phyloP scores from a whole-genome alignment of 495 filamentous ascomycete genomes.

The Tuber indicum region DNA sequence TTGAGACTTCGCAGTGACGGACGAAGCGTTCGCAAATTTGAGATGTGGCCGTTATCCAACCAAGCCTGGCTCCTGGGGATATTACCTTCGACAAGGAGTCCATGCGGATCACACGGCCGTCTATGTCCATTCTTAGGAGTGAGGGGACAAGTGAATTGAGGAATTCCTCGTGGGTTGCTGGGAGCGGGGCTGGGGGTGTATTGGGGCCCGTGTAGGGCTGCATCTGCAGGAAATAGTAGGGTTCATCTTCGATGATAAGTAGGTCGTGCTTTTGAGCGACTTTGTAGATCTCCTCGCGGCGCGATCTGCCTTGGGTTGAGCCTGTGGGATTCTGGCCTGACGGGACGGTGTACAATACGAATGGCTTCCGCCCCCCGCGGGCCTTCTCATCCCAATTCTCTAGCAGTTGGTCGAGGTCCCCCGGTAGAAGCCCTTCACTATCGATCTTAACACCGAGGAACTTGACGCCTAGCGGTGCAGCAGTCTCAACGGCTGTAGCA shows the following conservation, averaged over 20 bases:
- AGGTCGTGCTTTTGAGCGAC: slow-evolving; percentile 76
- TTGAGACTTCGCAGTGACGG: slow-evolving; percentile 68
- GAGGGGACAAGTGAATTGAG: slow-evolving; percentile 52
- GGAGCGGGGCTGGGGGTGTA: slow-evolving; percentile 44
- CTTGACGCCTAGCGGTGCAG: slow-evolving; percentile 65
- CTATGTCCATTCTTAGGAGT: slow-evolving; percentile 60
- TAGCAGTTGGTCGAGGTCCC: slow-evolving; percentile 59
- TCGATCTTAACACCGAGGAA: slow-evolving; percentile 73
- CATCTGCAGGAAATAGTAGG: slow-evolving; percentile 98
- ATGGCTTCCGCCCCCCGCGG: slow-evolving; percentile 61
- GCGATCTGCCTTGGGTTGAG: slow-evolving; percentile 61
- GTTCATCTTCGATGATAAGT: slow-evolving; percentile 88
- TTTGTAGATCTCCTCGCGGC: slow-evolving; percentile 65
- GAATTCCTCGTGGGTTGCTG: slow-evolving; percentile 45
- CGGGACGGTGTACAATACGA: slow-evolving; percentile 73
- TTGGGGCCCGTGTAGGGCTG: slow-evolving; percentile 62
- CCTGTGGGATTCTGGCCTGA: slow-evolving; percentile 92
- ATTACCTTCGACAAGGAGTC: slow-evolving; percentile 81
- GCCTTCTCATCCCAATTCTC: slow-evolving; percentile 54
- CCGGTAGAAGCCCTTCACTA: slow-evolving; percentile 64
- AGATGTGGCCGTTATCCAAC: slow-evolving; percentile 75
- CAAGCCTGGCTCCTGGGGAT: slow-evolving; percentile 66
- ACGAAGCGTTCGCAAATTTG: slow-evolving; percentile 75
- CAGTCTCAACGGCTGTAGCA: slow-evolving; percentile 72
- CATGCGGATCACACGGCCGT: slow-evolving; percentile 63